Base-by-base conservation (phyloP, 441 rosid genomes). In the Theobroma grandiflorum region DNA sequence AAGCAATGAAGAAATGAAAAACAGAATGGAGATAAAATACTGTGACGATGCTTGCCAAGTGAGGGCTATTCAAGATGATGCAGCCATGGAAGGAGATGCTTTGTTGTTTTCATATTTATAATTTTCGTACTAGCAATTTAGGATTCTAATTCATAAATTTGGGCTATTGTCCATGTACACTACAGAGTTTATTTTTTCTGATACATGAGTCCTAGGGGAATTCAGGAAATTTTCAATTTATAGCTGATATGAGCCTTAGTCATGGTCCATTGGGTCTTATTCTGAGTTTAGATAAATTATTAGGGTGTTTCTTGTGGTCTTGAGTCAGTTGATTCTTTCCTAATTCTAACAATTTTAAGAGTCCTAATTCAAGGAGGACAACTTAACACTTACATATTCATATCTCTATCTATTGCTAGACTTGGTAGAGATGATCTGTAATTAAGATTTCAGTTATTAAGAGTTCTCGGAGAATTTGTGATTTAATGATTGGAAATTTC, bases 401-500 rank as follows among this genome's bases (percentile, higher is more conserved):
- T 42, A 33, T 71, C 61, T 71, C 26, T 8, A 26, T 35, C 52
- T 71, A 71, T 16, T 71, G 61, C 61, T 71, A 31, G 62, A 50
- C 45, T 50, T 15, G 61, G 14, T 50, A 71, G 61, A 50, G 61
- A 50, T 71, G 31, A 52, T 33, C 74, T 70, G 2, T 8, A 49
- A 49, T 49, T 49, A 70, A 70, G 40, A 47, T 10, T 47, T 26
- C 15, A 70, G 50, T 70, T 15, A 70, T 31, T 38, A 47, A 47
- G 58, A 70, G 58, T 50, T 71, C 59, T 33, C 50, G 61, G 43
- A 71, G 4, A 71, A 49, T 52, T 71, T 71, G 61, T 71, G 43
- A 50, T 71, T 33, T 15, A 71, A n/a, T 16, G 57, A 8, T 20
- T n/a, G 61, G 31, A 57, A 57, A n/a, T 57, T n/a, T 57, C 61